These are phyloP conservation scores for Mycena indigotica DNA, from an alignment of 768 basidiomycete genomes.

Conservation along the genomic window DNA sequence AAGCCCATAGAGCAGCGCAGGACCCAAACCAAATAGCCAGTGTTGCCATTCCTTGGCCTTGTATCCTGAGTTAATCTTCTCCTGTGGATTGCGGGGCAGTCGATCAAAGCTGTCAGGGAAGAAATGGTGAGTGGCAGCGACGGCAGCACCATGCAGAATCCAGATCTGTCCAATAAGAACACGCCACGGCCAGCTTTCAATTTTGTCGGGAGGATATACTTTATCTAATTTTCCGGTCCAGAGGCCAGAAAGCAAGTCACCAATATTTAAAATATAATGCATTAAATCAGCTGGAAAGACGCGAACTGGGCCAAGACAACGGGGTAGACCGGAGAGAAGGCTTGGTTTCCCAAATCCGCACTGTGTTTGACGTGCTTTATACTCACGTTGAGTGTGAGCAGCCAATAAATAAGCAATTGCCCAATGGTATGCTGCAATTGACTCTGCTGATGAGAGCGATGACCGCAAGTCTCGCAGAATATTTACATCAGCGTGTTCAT, in stretches of 20 bases:
- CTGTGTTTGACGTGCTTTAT: no score
- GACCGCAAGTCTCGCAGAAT: no score
- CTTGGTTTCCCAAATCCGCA: no score
- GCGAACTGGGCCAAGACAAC: slow-evolving; percentile 18
- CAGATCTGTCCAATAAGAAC: slow-evolving; percentile 32
- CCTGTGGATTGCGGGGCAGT: slow-evolving; percentile 41
- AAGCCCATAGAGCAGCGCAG: slow-evolving; percentile 26
- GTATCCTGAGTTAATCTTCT: slow-evolving; percentile 37
- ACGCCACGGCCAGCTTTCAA: slow-evolving; percentile 34
- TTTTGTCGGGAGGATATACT: slow-evolving; percentile 20
- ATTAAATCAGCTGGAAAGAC: slow-evolving; percentile 25
- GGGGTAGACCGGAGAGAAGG: slow-evolving; percentile 37
- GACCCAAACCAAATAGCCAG: slow-evolving; percentile 32
- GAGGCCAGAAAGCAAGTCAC: slow-evolving; percentile 35
- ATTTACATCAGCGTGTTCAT: no score
- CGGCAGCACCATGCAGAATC: slow-evolving; percentile 36
- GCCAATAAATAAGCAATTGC: no score
- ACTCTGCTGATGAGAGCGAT: no score
- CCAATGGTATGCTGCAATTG: no score
- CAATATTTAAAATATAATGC: slow-evolving; percentile 43
- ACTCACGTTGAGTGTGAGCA: no score
- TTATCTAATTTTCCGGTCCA: slow-evolving; percentile 35
- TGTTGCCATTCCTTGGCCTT: slow-evolving; percentile 33
- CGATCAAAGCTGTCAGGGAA: slow-evolving; percentile 46
- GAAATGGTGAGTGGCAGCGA: slow-evolving; percentile 33